Evolutionary conservation across 1,284 basidiomycete species (phyloP).

Genomic region (Trichosporon ovoides): DNA sequence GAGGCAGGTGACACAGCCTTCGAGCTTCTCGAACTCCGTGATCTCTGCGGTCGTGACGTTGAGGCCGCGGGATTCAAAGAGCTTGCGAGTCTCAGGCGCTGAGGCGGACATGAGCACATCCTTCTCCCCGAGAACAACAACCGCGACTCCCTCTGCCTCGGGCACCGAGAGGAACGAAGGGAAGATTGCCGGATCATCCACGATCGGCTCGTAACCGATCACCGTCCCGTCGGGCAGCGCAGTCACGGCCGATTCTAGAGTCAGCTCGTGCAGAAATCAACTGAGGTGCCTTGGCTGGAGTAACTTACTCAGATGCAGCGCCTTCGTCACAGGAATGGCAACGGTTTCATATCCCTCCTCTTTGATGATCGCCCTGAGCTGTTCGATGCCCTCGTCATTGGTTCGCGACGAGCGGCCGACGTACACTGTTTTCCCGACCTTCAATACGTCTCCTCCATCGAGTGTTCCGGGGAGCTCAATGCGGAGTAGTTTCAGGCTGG

Average conservation of each 20-base stretch:
- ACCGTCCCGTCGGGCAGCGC: constrained; percentile 16
- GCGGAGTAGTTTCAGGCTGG: background rate
- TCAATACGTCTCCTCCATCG: constrained; percentile 14
- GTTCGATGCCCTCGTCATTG: constrained; percentile 11
- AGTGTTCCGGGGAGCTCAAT: constrained; percentile 9
- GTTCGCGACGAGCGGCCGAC: constrained; percentile 7
- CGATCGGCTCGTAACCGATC: constrained; percentile 11
- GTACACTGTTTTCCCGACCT: constrained; percentile 14
- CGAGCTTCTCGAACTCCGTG: constrained; percentile 12
- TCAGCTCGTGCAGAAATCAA: background rate
- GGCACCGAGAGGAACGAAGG: constrained; percentile 9
- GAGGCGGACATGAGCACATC: constrained; percentile 10
- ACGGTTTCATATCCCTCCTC: constrained; percentile 6
- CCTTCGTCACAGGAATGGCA: constrained; percentile 9
- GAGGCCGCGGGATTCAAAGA: constrained; percentile 6
- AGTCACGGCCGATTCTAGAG: constrained; percentile 7
- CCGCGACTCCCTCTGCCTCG: constrained; percentile 3
- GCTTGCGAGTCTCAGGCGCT: constrained; percentile 5
- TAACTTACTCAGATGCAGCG: constrained; percentile 13
- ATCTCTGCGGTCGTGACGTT: constrained; percentile 10
- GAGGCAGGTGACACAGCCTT: constrained; percentile 13
- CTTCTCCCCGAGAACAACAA: constrained; percentile 1
- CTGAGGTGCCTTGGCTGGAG: too few relatives aligned
- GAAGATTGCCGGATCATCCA: constrained; percentile 11
- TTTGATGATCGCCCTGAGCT: constrained; percentile 5